These are phyloP conservation scores for Aphanomyces stellatus DNA, from an alignment of 352 stramenopile species.

Conservation along the genomic window DNA sequence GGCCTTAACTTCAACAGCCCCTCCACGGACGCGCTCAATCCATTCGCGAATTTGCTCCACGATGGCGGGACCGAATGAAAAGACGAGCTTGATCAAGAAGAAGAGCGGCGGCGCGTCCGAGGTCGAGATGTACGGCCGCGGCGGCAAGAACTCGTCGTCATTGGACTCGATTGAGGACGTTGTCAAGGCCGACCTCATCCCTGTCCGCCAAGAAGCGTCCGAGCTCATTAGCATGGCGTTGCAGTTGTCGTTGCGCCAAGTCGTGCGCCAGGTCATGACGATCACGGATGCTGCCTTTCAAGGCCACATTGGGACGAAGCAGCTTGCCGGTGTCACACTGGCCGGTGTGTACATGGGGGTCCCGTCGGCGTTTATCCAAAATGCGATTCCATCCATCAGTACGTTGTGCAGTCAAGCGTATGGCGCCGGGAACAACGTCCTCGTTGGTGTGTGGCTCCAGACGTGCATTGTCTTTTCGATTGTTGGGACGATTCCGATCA, in stretches of 20 bases:
- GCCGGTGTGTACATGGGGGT: slow-evolving; percentile 40
- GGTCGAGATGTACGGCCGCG: slow-evolving; percentile 10
- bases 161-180: not conserved
- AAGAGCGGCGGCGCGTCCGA: not conserved
- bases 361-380: slow-evolving; percentile 37
- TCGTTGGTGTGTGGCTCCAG: slow-evolving; percentile 45
- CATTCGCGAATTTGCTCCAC: not conserved
- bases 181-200: not conserved
- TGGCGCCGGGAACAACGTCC: slow-evolving; percentile 37
- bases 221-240: slow-evolving; percentile 36
- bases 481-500: slow-evolving; percentile 31
- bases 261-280: slow-evolving; percentile 36
- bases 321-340: slow-evolving; percentile 31
- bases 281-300: slow-evolving; percentile 38
- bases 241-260: slow-evolving; percentile 33
- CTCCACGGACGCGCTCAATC: not conserved
- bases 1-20: no score
- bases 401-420: slow-evolving; percentile 45
- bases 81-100: slow-evolving; percentile 11
- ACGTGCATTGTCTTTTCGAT: slow-evolving; percentile 33
- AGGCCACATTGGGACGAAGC: slow-evolving; percentile 37
- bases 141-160: not conserved
- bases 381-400: slow-evolving; percentile 38
- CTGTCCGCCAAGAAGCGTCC: slow-evolving; percentile 23
- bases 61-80: not conserved